Conservation (phyloP, 2,329 filamentous ascomycete genomes). For the Arthroderma uncinatum region DNA sequence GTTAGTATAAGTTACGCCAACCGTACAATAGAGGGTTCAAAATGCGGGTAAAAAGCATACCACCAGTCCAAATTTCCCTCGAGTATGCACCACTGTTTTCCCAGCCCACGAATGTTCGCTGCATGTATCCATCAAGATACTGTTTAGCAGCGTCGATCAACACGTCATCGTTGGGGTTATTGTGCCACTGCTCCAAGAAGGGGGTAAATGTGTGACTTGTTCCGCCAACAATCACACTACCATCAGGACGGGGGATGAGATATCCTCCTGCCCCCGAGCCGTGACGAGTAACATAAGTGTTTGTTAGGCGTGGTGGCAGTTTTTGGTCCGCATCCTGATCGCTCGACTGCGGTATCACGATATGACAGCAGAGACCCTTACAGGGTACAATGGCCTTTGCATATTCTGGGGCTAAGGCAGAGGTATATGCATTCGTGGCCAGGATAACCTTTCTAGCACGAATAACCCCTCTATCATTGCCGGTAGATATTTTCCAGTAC, state of each 20-base stretch:
- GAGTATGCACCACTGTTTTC: constrained; percentile 25
- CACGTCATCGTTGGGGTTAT: constrained; percentile 35
- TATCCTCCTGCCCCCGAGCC: constrained; percentile 51
- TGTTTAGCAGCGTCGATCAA: constrained; percentile 38
- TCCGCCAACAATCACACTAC: constrained; percentile 51
- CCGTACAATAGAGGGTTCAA: background rate
- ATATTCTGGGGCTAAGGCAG: constrained; percentile 58
- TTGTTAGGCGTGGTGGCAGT: constrained; percentile 23
- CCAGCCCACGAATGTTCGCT: constrained; percentile 28
- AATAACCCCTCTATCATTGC: constrained; percentile 51
- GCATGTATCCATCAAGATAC: constrained; percentile 32
- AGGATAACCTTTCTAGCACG: constrained; percentile 55
- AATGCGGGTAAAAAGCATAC: constrained; percentile 18
- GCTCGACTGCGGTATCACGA: constrained; percentile 18
- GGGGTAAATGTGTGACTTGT: constrained; percentile 39
- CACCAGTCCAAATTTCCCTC: constrained; percentile 27
- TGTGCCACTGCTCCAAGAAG: constrained; percentile 35
- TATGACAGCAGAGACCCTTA: constrained; percentile 43
- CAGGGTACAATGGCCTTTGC: constrained; percentile 64
- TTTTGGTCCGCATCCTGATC: background rate
- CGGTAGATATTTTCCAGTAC: constrained; percentile 54
- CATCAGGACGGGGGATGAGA: constrained; percentile 48
- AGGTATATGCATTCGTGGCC: constrained; percentile 76
- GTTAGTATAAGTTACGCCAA: background rate
- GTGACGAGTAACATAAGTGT: constrained; percentile 53